Conservation (phyloP, 305 asterid genomes). For the Fraxinus floribunda region DNA sequence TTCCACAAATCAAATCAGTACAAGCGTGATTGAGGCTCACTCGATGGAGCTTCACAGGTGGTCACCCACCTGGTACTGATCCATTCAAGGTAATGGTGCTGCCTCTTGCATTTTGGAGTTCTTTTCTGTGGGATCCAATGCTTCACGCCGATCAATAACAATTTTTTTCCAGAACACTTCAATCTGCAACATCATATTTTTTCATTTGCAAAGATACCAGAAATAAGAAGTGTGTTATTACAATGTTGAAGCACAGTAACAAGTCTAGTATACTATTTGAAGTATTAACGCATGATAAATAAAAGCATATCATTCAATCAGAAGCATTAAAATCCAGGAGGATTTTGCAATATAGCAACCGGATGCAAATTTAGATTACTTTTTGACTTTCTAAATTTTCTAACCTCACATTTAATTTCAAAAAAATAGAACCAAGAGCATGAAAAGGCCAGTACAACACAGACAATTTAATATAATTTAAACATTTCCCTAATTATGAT, state of each 20-base stretch:
- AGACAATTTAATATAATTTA: neutral
- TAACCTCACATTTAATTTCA: neutral
- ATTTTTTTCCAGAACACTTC: slow-evolving; percentile 29
- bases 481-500: neutral
- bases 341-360: neutral
- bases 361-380: neutral
- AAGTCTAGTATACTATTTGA: neutral
- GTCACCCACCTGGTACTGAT: slow-evolving; percentile 99
- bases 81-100: slow-evolving; percentile 59
- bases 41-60: slow-evolving; percentile 99
- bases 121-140: slow-evolving; percentile 94
- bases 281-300: neutral
- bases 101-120: slow-evolving; percentile 98
- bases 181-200: slow-evolving; percentile 38
- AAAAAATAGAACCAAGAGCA: neutral
- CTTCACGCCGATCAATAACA: slow-evolving; percentile 68
- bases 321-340: neutral
- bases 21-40: slow-evolving; percentile 91
- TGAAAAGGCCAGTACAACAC: neutral
- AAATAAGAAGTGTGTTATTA: neutral
- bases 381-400: neutral
- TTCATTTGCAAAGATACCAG: slow-evolving; percentile 8
- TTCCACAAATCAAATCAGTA: neutral
- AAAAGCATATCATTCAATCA: neutral
- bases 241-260: neutral